Evolutionary conservation across 2,329 filamentous ascomycete species (phyloP), one percentile per base, ranked within the genome.

Genomic region (Herpotrichia juniperi): DNA sequence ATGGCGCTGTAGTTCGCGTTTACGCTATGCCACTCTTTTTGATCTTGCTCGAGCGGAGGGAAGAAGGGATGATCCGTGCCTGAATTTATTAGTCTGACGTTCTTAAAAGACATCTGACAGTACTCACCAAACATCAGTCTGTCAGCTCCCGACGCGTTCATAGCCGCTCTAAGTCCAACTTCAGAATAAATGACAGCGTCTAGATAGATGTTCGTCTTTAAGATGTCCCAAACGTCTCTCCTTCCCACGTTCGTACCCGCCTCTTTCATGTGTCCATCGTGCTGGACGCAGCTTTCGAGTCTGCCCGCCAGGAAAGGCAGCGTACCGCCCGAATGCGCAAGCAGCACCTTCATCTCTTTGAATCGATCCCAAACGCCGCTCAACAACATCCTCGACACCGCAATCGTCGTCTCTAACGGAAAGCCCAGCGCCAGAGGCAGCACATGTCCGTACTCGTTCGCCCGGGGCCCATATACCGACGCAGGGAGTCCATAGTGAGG

Each of bases 371-470:
- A 96, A 0, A 96, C 89, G 0, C 91, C 90, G 0, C 88, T 84
- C n/a, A 97, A 78, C 48, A 91, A 87, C 91, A 97, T 96, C 42
- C 93, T 81, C 3, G 90, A 86, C 2, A 96, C 87, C 0, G 92
- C 91, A 62, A 97, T 93, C 1, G 93, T 96, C 0, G 93, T 97
- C 75, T 97, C 93, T 60, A 97, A 84, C 0, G 93, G 92, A 69
- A 96, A 96, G 0, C 93, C 93, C 3, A 97, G 78, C 0, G 91
- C 90, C 0, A 97, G 78, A 0, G 92, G 90, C 2, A 97, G 80
- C 1, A 96, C 91, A 70, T 96, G 93, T 0, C 93, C 93, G 68
- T 96, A 96, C 26, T 83, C 81, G 54, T 88, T 87, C 0, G 83
- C 84, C 7, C 88, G 79, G 0, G 89, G 84, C 0, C 93, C 93